Conservation (phyloP, 2,329 filamentous ascomycete species). For the Colletotrichum gloeosporioides region DNA sequence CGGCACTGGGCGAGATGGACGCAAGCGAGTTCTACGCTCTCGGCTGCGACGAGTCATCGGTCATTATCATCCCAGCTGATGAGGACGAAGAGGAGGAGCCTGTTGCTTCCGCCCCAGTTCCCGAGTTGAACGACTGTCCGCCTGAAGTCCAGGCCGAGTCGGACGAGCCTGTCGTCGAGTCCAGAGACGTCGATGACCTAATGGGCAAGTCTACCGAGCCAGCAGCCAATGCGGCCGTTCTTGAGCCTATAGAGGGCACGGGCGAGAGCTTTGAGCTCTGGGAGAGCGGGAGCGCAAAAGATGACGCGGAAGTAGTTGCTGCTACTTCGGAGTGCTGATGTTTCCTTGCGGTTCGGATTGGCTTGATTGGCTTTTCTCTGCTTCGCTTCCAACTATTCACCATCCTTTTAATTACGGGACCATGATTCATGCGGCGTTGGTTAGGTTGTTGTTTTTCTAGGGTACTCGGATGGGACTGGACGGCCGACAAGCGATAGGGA, state of each 20-base stretch:
- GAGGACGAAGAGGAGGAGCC: conserved; percentile 48
- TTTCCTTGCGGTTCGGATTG: conserved; percentile 2
- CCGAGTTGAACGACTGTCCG: conserved; percentile 28
- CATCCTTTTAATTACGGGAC: conserved; percentile 19
- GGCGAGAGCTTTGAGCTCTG: conserved; percentile 71
- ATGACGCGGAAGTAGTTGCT: conserved; percentile 48
- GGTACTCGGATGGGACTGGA: conserved; percentile 2
- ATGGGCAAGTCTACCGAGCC: conserved; percentile 40
- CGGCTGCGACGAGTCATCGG: conserved; percentile 67
- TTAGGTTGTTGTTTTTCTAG: background rate
- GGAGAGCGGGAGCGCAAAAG: conserved; percentile 72
- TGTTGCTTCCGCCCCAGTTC: background rate
- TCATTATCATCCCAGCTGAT: conserved; percentile 68
- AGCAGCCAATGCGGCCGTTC: conserved; percentile 49
- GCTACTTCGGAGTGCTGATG: conserved; percentile 27
- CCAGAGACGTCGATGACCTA: conserved; percentile 38
- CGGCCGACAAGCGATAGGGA: background rate
- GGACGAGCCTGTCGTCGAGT: conserved; percentile 19
- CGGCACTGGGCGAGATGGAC: conserved; percentile 71
- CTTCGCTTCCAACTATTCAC: conserved; percentile 21
- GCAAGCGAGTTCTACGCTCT: conserved; percentile 71
- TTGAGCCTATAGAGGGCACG: conserved; percentile 63
- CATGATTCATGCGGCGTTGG: conserved; percentile 20
- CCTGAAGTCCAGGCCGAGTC: conserved; percentile 29
- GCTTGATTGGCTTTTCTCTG: background rate